Evolutionary conservation across 2,329 filamentous ascomycete genomes (phyloP).

Genomic region (Claviceps maximensis): DNA sequence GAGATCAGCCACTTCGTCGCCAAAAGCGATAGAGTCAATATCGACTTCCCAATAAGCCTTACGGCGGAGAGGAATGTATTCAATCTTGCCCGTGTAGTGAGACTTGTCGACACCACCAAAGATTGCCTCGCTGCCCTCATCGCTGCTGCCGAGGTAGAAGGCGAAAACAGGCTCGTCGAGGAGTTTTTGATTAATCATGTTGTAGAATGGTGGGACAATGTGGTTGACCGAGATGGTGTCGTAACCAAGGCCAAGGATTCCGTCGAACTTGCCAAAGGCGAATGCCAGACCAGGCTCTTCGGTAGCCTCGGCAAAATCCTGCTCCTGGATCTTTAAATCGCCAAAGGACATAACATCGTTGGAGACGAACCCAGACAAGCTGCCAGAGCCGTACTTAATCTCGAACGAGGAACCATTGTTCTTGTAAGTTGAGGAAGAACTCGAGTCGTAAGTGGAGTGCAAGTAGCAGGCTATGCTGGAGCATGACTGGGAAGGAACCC

Average conservation of each 20-base stretch:
- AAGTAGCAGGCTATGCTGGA: conserved; percentile 96
- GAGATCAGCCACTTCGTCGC: conserved; percentile 72
- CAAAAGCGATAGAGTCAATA: conserved; percentile 81
- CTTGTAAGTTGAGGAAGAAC: conserved; percentile 79
- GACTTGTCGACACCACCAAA: conserved; percentile 80
- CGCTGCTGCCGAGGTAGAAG: conserved; percentile 76
- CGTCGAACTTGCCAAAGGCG: conserved; percentile 94
- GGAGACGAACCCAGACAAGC: conserved; percentile 85
- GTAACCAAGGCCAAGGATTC: conserved; percentile 87
- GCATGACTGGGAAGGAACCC: conserved; percentile 87
- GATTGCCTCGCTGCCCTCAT: conserved; percentile 68
- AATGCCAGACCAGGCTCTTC: conserved; percentile 93
- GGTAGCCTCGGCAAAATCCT: conserved; percentile 94
- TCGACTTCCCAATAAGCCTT: conserved; percentile 99
- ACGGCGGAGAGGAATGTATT: conserved; percentile 85
- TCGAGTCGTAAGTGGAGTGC: conserved; percentile 92
- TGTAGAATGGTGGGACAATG: conserved; percentile 93
- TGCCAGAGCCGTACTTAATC: conserved; percentile 91
- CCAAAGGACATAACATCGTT: conserved; percentile 78
- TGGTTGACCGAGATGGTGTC: conserved; percentile 95
- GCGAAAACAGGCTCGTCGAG: conserved; percentile 89
- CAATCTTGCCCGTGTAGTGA: conserved; percentile 75
- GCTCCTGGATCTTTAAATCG: conserved; percentile 74
- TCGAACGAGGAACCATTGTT: conserved; percentile 85
- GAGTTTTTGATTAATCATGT: conserved; percentile 79